Evolutionary conservation across 164 flowering plant species (phyloP).

Genomic region (Houttuynia cordata): DNA sequence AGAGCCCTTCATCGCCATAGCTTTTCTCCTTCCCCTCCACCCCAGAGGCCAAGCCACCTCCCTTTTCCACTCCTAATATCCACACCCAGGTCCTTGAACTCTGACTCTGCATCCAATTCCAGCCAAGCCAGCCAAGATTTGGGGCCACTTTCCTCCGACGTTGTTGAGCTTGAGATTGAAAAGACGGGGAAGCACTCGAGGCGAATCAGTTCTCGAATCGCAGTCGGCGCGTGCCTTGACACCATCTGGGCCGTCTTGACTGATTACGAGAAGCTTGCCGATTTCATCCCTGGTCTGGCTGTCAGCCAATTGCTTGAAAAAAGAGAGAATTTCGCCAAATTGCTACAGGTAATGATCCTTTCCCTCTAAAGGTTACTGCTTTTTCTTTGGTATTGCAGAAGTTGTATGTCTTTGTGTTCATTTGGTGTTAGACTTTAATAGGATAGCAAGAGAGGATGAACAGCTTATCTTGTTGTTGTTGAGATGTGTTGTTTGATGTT

Average conservation of each 20-base stretch:
- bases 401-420: too few relatives aligned
- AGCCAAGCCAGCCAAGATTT: background rate
- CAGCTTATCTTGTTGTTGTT: background rate
- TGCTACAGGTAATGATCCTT: constrained; percentile 40
- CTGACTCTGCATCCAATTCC: constrained; percentile 1
- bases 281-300: constrained; percentile 62
- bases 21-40: background rate
- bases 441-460: too few relatives aligned
- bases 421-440: too few relatives aligned
- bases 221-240: constrained; percentile 35
- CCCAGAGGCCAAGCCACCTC: background rate
- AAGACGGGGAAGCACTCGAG: constrained; percentile 41
- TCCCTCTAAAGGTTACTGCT: too few relatives aligned
- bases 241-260: constrained; percentile 56
- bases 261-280: constrained; percentile 55
- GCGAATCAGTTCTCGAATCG: constrained; percentile 37
- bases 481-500: background rate
- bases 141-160: background rate
- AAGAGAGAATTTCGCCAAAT: constrained; percentile 38
- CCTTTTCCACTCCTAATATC: background rate
- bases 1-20: too few relatives aligned
- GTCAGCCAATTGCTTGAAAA: constrained; percentile 51
- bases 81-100: background rate
- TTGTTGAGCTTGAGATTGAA: constrained; percentile 27
- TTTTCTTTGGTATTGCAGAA: too few relatives aligned